phyloP scores from a whole-genome alignment of 2,329 filamentous ascomycete genomes.

The Pyricularia sp. region DNA sequence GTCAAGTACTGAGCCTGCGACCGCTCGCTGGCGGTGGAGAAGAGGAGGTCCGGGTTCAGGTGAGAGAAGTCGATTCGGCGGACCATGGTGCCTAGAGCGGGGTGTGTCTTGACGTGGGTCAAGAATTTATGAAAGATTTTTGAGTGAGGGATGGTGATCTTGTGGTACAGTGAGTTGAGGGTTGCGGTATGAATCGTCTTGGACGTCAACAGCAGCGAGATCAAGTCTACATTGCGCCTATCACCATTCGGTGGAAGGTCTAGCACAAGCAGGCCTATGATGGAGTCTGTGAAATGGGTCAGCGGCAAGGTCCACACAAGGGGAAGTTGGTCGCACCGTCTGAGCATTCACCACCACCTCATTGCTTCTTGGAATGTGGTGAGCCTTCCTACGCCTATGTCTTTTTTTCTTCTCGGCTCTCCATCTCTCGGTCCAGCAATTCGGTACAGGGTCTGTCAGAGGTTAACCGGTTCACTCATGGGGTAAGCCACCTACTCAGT shows the following conservation, averaged over 20 bases:
- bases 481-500: constrained; percentile 45
- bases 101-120: constrained; percentile 55
- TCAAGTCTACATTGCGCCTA: constrained; percentile 68
- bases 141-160: constrained; percentile 77
- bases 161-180: constrained; percentile 64
- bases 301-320: constrained; percentile 1
- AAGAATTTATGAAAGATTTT: constrained; percentile 77
- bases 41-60: constrained; percentile 72
- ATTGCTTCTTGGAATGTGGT: neutral
- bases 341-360: neutral
- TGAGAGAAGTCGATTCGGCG: constrained; percentile 77
- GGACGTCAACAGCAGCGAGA: constrained; percentile 70
- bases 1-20: constrained; percentile 69
- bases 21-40: constrained; percentile 66
- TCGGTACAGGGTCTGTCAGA: neutral
- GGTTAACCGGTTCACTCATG: neutral
- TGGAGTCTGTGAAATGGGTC: constrained; percentile 41
- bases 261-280: constrained; percentile 64
- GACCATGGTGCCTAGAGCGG: constrained; percentile 63
- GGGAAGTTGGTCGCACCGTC: neutral
- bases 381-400: neutral
- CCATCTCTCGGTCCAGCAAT: neutral
- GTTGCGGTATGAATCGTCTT: constrained; percentile 64
- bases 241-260: constrained; percentile 69
- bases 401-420: neutral